phyloP scores from a whole-genome alignment of 2,329 filamentous ascomycete genomes.

The Colletotrichum sp. region DNA sequence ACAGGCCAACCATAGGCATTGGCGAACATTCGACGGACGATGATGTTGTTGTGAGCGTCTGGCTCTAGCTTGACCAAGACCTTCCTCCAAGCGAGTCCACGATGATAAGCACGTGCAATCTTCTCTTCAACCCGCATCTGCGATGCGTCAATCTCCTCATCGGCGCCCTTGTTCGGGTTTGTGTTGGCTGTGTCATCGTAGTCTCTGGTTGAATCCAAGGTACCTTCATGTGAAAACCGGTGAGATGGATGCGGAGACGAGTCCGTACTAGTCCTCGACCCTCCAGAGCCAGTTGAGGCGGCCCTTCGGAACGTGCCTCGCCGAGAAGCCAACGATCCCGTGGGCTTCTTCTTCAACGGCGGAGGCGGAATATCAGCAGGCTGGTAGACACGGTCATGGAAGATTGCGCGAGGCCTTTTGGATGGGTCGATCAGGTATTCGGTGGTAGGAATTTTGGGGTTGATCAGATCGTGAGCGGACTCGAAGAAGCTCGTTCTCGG shows the following conservation, averaged over 20 bases:
- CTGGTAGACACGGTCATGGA: slow-evolving; percentile 95
- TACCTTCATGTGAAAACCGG: slow-evolving; percentile 45
- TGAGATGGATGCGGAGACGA: slow-evolving; percentile 27
- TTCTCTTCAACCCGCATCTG: slow-evolving; percentile 95
- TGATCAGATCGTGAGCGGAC: slow-evolving; percentile 89
- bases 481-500: slow-evolving; percentile 95
- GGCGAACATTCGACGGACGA: slow-evolving; percentile 94
- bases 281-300: slow-evolving; percentile 13
- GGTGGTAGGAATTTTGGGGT: slow-evolving; percentile 81
- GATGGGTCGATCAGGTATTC: slow-evolving; percentile 86
- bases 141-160: slow-evolving; percentile 57
- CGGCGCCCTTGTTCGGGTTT: slow-evolving; percentile 45
- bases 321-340: slow-evolving; percentile 37
- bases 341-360: slow-evolving; percentile 62
- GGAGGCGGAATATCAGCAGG: slow-evolving; percentile 90
- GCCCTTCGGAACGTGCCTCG: slow-evolving; percentile 31
- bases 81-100: slow-evolving; percentile 92
- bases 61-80: slow-evolving; percentile 94
- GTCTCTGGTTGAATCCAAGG: slow-evolving; percentile 48
- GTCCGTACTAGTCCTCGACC: slow-evolving; percentile 23
- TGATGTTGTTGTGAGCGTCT: slow-evolving; percentile 98
- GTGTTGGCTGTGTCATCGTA: slow-evolving; percentile 58
- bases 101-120: slow-evolving; percentile 94
- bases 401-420: slow-evolving; percentile 85
- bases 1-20: slow-evolving; percentile 99